Conservation (phyloP, 106 monocot genomes). For the Dioscorea alata region DNA sequence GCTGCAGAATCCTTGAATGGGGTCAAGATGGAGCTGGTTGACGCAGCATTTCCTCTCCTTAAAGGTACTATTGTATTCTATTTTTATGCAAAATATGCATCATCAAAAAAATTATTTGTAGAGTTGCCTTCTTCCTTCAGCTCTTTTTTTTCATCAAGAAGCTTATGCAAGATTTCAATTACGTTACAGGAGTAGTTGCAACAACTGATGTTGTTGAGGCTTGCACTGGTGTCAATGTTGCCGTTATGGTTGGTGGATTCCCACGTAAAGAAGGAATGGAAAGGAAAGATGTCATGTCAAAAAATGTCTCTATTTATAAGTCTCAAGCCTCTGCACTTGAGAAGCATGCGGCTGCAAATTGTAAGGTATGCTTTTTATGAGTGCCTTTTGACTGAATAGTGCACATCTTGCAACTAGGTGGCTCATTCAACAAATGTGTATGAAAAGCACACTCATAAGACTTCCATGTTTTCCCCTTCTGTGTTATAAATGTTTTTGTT, state of each 20-base stretch:
- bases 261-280: slow-evolving; percentile 95
- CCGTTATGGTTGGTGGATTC: slow-evolving; percentile 91
- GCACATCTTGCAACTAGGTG: neutral
- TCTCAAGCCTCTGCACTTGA: slow-evolving; percentile 84
- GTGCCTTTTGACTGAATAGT: neutral
- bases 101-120: no score
- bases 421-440: neutral
- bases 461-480: no score
- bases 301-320: slow-evolving; percentile 94
- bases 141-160: no score
- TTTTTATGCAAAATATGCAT: neutral
- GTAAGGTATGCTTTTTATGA: slow-evolving; percentile 45
- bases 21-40: slow-evolving; percentile 87
- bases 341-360: slow-evolving; percentile 72
- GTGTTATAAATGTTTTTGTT: no score
- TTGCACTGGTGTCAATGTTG: slow-evolving; percentile 74
- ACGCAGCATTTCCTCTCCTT: slow-evolving; percentile 94
- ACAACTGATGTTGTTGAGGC: slow-evolving; percentile 86
- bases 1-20: slow-evolving; percentile 83
- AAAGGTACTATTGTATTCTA: slow-evolving; percentile 30
- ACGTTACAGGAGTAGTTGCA: slow-evolving; percentile 61
- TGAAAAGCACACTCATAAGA: no score
- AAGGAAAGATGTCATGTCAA: slow-evolving; percentile 92
- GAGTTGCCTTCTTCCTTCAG: no score
- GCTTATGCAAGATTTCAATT: no score